Base-by-base conservation (phyloP, 768 basidiomycete genomes). In the Suillus ampliporus region DNA sequence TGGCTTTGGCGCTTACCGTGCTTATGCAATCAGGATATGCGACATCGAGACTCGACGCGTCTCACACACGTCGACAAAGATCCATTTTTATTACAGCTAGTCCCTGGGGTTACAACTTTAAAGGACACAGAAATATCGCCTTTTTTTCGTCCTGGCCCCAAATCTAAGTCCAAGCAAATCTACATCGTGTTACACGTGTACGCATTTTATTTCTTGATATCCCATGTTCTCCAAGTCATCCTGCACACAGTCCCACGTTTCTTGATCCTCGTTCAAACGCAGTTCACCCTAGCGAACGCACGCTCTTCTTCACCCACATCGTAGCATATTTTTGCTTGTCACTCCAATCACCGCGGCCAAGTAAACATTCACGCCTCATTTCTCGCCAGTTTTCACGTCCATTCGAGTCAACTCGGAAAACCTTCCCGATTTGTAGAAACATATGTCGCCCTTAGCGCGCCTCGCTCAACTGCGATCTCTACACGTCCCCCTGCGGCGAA, bases 361-460 rank as follows among this genome's bases (percentile, higher is more conserved):
- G 17, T 28, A 6, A 56, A 17, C 21, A 6, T 34, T 51, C 19
- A 34, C 50, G 2, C 23, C 15, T 23, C 15, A 3, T 37, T 37
- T 37, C 15, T 38, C 21, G 21, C 4, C 8, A 10, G 13, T 54
- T 53, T 54, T 10, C 35, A 38, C 53, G 14, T 26, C 37, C 23
- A 26, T 26, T 14, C 37, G 21, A 52, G n/a, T 35, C 34, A 53
- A 9, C 14, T 2, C 34, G 52, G 52, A 53, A 31, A 14, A 1
- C 23, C 38, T 56, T 40, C 38, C n/a, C 38, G 38, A 28, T 56
- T 10, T 41, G 19, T 19, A 15, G 21, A 23, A 47, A 60, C 10
- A 37, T 61, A 61, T 61, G 41, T 21, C 26, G 40, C 54, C 17
- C 54, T 41, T 56, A 56, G 38, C 37, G 17, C 54, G 54, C 10